phyloP scores from a whole-genome alignment of 768 basidiomycete genomes.

The Mycena pura region DNA sequence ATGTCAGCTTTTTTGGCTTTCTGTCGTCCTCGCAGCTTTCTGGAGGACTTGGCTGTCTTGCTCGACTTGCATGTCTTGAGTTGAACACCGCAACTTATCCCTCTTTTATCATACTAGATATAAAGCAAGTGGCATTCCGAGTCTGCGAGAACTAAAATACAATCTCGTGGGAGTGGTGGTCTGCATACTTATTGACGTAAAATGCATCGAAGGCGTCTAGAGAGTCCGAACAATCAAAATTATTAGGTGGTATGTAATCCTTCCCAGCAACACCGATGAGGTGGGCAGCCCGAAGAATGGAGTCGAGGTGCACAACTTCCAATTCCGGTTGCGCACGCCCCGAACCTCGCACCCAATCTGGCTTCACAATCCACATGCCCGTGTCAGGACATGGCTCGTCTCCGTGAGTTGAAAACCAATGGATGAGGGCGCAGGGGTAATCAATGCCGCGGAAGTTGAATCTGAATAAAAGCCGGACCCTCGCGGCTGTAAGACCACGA shows the following conservation, averaged over 20 bases:
- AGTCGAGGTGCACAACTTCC: slow-evolving; percentile 23
- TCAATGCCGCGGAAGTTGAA: slow-evolving; percentile 24
- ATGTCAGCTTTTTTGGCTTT: too few relatives aligned
- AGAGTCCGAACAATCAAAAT: slow-evolving; percentile 9
- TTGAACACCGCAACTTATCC: too few relatives aligned
- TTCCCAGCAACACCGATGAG: slow-evolving; percentile 20
- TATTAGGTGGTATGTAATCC: slow-evolving; percentile 4
- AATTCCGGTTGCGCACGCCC: not conserved
- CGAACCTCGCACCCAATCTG: slow-evolving; percentile 16
- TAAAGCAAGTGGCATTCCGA: too few relatives aligned
- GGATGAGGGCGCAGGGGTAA: slow-evolving; percentile 37
- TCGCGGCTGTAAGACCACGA: slow-evolving; percentile 30
- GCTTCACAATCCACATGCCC: slow-evolving; percentile 36
- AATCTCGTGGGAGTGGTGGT: slow-evolving; percentile 32
- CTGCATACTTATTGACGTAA: slow-evolving; percentile 19
- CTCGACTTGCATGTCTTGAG: too few relatives aligned
- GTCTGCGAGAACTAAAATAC: too few relatives aligned
- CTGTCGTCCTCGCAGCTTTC: too few relatives aligned
- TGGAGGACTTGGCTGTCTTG: too few relatives aligned
- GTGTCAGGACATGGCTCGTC: slow-evolving; percentile 29
- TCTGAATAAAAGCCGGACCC: slow-evolving; percentile 32
- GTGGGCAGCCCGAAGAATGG: slow-evolving; percentile 15
- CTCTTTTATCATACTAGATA: too few relatives aligned
- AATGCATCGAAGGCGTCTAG: slow-evolving; percentile 29
- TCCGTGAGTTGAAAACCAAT: slow-evolving; percentile 31